Percentiles rank a stretch among this genome's conserved stretches.
Conservation (phyloP, 805 yeast genomes). For the Candida xyloterini region DNA sequence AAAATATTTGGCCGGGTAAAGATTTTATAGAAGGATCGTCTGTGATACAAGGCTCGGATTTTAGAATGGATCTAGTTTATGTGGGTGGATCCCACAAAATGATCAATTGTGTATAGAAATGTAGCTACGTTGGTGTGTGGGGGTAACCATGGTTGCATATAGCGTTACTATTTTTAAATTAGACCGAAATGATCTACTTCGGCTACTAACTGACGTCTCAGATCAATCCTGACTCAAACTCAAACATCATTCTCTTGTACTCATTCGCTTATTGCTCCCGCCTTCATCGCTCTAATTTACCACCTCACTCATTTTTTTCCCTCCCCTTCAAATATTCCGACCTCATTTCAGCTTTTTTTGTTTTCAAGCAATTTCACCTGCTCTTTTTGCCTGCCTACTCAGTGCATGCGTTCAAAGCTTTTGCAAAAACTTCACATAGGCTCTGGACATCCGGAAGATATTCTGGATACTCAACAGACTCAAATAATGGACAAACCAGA, state of each 20-base stretch:
- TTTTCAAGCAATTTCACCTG: conserved; percentile 10
- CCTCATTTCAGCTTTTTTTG: conserved; percentile 3
- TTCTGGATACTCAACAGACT: conserved; percentile 1
- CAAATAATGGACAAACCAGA: conserved; percentile 13
- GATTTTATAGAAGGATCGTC: neutral
- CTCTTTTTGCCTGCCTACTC: conserved; percentile 6
- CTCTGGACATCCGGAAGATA: conserved; percentile 20
- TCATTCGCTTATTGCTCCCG: neutral
- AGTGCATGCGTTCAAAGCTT: conserved; percentile 26
- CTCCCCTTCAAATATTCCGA: neutral
- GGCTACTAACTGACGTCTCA: no score
- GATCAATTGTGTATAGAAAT: neutral
- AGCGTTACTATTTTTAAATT: no score
- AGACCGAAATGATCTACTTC: no score
- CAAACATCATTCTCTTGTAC: no score
- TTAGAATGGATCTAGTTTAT: neutral
- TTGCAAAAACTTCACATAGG: conserved; percentile 26
- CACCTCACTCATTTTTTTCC: neutral
- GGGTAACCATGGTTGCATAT: no score
- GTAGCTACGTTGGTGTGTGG: no score
- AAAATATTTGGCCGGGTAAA: conserved; percentile 13
- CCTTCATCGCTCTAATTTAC: neutral
- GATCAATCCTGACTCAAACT: no score
- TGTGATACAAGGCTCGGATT: neutral
- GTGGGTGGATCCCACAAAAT: neutral